Conservation (phyloP, 1,284 basidiomycete species). For the Porodaedalea pini region DNA sequence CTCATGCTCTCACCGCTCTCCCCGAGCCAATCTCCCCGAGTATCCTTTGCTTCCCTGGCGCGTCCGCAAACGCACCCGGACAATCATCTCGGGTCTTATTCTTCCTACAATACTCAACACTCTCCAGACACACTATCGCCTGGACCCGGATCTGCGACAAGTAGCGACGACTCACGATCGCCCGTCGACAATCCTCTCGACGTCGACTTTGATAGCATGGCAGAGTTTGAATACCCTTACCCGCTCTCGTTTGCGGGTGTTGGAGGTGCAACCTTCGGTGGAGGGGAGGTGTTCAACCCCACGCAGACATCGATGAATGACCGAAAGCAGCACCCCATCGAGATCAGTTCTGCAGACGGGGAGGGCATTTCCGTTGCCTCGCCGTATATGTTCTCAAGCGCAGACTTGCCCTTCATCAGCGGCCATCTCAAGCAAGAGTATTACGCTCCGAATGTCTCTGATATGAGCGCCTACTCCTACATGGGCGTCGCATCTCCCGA, state of each 20-base stretch:
- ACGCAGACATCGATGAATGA: conserved; percentile 4
- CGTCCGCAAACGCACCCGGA: background rate
- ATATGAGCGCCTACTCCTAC: conserved; percentile 7
- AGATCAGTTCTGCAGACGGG: conserved; percentile 1
- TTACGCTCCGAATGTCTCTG: conserved; percentile 3
- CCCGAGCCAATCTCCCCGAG: conserved; percentile 11
- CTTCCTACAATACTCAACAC: conserved; percentile 3
- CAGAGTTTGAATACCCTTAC: conserved; percentile 18
- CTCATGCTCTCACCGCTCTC: conserved; percentile 18
- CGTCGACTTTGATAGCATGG: conserved; percentile 20
- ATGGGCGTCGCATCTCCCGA: conserved; percentile 3
- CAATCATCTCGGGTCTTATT: background rate
- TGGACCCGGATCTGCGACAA: conserved; percentile 11
- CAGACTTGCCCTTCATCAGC: conserved; percentile 15
- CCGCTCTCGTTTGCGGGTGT: conserved; percentile 3
- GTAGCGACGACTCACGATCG: conserved; percentile 20
- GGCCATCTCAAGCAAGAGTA: conserved; percentile 15
- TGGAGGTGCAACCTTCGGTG: background rate
- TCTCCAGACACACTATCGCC: conserved; percentile 4
- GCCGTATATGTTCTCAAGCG: conserved; percentile 12
- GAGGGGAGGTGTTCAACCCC: background rate
- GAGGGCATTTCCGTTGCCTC: conserved; percentile 8
- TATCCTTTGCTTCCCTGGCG: background rate
- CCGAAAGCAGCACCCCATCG: conserved; percentile 13
- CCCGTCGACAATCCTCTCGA: conserved; percentile 17